Evolutionary conservation across 768 basidiomycete genomes (phyloP), one percentile per base, ranked within the genome.

Genomic region (Rhodotorula sphaerocarpa): DNA sequence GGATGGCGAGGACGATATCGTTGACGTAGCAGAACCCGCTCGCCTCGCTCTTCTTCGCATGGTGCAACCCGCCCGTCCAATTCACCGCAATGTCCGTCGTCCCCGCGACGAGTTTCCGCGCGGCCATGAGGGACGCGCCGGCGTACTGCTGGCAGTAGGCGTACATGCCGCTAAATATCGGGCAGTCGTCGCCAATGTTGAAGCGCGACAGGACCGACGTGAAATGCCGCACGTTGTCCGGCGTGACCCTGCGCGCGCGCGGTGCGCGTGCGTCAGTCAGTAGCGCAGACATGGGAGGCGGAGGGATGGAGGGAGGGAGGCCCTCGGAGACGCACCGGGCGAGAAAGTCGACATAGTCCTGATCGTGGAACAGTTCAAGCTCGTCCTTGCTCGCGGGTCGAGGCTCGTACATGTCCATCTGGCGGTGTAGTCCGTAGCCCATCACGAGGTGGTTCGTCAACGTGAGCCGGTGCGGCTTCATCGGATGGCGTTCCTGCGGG

Each of bases 21-120:
- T 99, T 99, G 27, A 97, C 83, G 74, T 96, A 99, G 76, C 93
- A 99, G 75, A 99, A 99, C 3, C 93, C 93, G 72, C 91, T 96
- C 12, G 95, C 92, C 77, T 97, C 93, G 0, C 89, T 88, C 66
- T 92, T 86, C 78, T 97, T 97, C 3, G 93, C 95, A 71, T 99
- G 95, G 76, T 99, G 95, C 25, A 99, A 80, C 0, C 95, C 95
- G 1, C 95, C 95, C 27, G 91, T 91, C 95, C 95, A 99, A 73
- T 96, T 97, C 71, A 99, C 90, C 0, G 95, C 95, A 46, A 93
- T 96, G 76, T 99, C 95, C 23, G 91, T 90, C 3, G 84, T 74
- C 2, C 89, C 90, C 3, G 86, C 81, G 55, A 83, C 84, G 4
- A 97, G 79, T 74, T 90, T 92, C 25, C 90, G 79, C 15, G 92